Conservation (phyloP, 108 stramenopile genomes). For the Conticribra guillardii region DNA sequence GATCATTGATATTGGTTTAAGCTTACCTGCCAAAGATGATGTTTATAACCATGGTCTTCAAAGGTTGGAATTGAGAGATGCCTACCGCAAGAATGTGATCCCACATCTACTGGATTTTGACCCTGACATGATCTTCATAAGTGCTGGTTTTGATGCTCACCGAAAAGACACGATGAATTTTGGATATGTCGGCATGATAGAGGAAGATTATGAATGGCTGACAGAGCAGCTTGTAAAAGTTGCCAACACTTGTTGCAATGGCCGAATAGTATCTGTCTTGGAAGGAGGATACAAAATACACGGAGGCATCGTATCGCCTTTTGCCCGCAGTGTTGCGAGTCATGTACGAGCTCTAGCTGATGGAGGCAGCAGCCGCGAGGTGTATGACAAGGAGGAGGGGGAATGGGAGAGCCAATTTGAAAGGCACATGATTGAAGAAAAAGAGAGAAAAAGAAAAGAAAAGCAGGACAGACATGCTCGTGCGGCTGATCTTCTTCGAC, state of each 20-base stretch:
- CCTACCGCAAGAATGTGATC: conserved; percentile 85
- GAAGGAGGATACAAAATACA: conserved; percentile 99
- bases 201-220: conserved; percentile 98
- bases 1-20: conserved; percentile 86
- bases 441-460: conserved; percentile 82
- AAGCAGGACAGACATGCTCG: conserved; percentile 68
- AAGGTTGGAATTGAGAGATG: conserved; percentile 83
- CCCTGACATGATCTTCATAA: conserved; percentile 97
- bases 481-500: conserved; percentile 22
- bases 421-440: conserved; percentile 79
- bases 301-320: conserved; percentile 88
- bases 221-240: conserved; percentile 93
- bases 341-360: conserved; percentile 87
- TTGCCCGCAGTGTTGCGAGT: conserved; percentile 87
- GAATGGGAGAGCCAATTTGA: conserved; percentile 90
- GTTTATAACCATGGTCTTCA: conserved; percentile 77
- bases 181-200: conserved; percentile 95
- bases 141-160: conserved; percentile 99
- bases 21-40: conserved; percentile 71
- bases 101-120: conserved; percentile 87
- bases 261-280: conserved; percentile 91
- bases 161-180: conserved; percentile 91
- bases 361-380: conserved; percentile 79
- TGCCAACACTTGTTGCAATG: conserved; percentile 94
- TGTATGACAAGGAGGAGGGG: conserved; percentile 72